These are phyloP conservation scores for Abrus precatorius DNA, from an alignment of 306 rosid genomes.

Conservation along the genomic window DNA sequence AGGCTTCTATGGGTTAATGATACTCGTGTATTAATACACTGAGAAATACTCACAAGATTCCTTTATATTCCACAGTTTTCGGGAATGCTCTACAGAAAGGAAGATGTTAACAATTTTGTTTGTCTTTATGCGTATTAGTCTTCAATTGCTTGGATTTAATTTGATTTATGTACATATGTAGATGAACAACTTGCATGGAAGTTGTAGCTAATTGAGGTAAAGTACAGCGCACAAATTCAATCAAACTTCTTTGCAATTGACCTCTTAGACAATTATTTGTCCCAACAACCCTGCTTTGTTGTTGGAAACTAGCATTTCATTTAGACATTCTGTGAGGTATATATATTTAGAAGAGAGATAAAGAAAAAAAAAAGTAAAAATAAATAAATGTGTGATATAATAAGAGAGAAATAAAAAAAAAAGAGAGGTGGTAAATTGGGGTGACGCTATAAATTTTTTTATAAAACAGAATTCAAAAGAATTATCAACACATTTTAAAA, in stretches of 20 bases:
- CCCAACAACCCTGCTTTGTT: too few species aligned
- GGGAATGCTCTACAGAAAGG: background rate
- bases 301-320: too few species aligned
- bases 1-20: background rate
- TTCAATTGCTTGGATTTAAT: background rate
- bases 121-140: background rate
- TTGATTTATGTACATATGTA: background rate
- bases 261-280: too few species aligned
- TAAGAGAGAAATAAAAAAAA: too few species aligned
- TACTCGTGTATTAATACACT: background rate
- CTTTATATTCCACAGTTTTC: background rate
- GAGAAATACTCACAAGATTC: background rate
- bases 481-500: too few species aligned
- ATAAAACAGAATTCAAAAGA: too few species aligned
- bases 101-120: background rate
- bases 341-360: too few species aligned
- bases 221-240: background rate
- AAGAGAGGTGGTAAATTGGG: too few species aligned
- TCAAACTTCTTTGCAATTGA: slow-evolving; percentile 24
- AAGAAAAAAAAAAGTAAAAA: too few species aligned
- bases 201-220: background rate
- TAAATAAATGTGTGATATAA: too few species aligned
- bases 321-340: too few species aligned
- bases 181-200: slow-evolving; percentile 2
- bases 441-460: too few species aligned